Evolutionary conservation across 371 early-diverging fungal genomes (phyloP).

Genomic region (Mortierella sp.): DNA sequence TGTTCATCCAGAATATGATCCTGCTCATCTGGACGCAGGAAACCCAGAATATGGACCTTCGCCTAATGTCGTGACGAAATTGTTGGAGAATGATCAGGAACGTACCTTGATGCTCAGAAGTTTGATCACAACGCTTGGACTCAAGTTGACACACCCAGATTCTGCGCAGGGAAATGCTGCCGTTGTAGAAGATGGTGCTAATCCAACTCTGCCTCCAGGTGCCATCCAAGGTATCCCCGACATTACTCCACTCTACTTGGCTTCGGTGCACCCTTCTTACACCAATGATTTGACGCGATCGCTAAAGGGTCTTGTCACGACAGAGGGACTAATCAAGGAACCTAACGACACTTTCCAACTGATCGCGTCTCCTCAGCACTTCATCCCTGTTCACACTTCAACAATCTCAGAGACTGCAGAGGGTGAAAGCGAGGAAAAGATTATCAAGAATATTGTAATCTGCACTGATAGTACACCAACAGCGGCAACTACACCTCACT

Average conservation of each 20-base stretch:
- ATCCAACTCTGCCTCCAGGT: conserved; percentile 25
- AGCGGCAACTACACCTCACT: conserved; percentile 58
- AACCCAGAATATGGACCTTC: conserved; percentile 57
- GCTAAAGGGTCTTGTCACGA: conserved; percentile 29
- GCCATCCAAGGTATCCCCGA: conserved; percentile 59
- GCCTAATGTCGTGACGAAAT: conserved; percentile 59
- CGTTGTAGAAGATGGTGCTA: background rate
- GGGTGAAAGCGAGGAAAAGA: conserved; percentile 38
- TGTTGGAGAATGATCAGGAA: conserved; percentile 61
- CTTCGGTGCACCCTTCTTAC: conserved; percentile 58
- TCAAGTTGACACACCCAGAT: conserved; percentile 56
- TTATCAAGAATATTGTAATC: conserved; percentile 48
- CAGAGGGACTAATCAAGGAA: conserved; percentile 55
- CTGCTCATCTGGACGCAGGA: conserved; percentile 60
- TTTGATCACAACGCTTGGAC: conserved; percentile 65
- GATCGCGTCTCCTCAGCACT: conserved; percentile 35
- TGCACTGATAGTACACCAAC: conserved; percentile 38
- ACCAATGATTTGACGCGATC: conserved; percentile 31
- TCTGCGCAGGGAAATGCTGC: background rate
- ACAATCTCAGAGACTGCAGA: conserved; percentile 28
- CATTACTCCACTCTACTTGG: conserved; percentile 70
- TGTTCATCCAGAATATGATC: conserved; percentile 84
- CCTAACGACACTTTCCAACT: conserved; percentile 60
- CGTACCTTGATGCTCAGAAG: conserved; percentile 65
- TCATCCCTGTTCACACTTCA: conserved; percentile 30